Conservation (phyloP, 129 eudicot genomes). For the Saussurea involucrata region DNA sequence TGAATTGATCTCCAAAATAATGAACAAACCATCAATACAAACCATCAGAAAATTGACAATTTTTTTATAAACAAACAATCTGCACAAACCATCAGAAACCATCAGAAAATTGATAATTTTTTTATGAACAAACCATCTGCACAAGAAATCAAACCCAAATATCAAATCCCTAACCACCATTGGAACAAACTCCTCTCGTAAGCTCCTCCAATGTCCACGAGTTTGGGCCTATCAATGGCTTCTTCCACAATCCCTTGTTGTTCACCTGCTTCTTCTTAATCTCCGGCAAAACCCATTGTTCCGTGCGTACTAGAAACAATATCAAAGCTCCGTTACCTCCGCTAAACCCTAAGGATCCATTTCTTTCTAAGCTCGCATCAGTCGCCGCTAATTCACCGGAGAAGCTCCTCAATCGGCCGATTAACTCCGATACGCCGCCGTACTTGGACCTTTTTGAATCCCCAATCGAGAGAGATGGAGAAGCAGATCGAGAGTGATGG, state of each 20-base stretch:
- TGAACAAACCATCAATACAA: too few species aligned
- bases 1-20: too few species aligned
- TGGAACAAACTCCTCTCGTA: not conserved
- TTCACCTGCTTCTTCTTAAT: constrained; percentile 39
- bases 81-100: too few species aligned
- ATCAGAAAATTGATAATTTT: too few species aligned
- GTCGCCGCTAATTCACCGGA: constrained; percentile 68
- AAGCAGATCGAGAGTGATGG: too few species aligned
- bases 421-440: constrained; percentile 59
- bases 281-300: constrained; percentile 19
- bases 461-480: too few species aligned
- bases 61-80: too few species aligned
- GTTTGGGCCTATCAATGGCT: constrained; percentile 49
- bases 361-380: constrained; percentile 59
- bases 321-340: constrained; percentile 53
- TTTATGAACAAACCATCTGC: too few species aligned
- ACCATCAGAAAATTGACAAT: too few species aligned
- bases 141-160: too few species aligned
- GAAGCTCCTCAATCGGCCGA: constrained; percentile 41
- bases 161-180: not conserved
- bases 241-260: constrained; percentile 38
- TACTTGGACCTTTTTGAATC: constrained; percentile 61
- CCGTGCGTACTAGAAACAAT: constrained; percentile 26
- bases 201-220: constrained; percentile 38
- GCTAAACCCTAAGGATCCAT: constrained; percentile 78